A percentile compares a stretch with the other conserved stretches of the same genome.
Conservation (phyloP, 2,329 filamentous ascomycete species). For the Colletotrichum tropicicola region DNA sequence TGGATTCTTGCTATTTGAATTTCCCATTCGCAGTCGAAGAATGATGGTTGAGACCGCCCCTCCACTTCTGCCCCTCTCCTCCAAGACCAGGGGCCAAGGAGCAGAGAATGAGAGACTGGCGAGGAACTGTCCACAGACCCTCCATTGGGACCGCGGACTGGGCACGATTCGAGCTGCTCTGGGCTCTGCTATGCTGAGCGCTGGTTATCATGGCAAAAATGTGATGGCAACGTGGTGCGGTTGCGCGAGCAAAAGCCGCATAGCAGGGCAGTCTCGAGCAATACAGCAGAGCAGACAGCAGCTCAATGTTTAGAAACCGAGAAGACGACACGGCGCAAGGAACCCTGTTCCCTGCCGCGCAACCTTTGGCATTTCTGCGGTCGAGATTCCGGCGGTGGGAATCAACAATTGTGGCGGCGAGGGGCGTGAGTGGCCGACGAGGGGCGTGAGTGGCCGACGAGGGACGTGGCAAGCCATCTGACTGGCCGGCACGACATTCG, state of each 20-base stretch:
- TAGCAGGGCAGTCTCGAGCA: too few species aligned
- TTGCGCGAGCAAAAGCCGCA: too few species aligned
- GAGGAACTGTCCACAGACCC: too few species aligned
- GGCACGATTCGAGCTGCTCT: too few species aligned
- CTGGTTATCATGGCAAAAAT: too few species aligned
- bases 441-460: too few species aligned
- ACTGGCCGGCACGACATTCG: constrained; percentile 17
- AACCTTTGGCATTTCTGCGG: constrained; percentile 17
- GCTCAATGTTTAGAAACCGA: not conserved
- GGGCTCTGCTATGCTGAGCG: too few species aligned
- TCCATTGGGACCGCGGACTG: too few species aligned
- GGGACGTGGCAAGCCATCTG: constrained; percentile 19
- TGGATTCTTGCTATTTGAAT: constrained; percentile 16
- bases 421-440: constrained; percentile 25
- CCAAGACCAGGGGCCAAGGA: not conserved
- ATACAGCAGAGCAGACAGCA: not conserved
- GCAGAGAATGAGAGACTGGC: not conserved
- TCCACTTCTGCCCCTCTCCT: not conserved
- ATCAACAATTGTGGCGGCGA: constrained; percentile 23
- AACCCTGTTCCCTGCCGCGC: constrained; percentile 23
- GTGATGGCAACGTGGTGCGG: too few species aligned
- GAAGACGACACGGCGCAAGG: not conserved
- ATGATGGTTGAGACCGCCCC: constrained; percentile 19
- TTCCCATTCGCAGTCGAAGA: constrained; percentile 13
- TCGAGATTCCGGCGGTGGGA: constrained; percentile 22